These are phyloP conservation scores for Aspergillus ustus DNA, from an alignment of 2,329 filamentous ascomycete species.

Conservation along the genomic window DNA sequence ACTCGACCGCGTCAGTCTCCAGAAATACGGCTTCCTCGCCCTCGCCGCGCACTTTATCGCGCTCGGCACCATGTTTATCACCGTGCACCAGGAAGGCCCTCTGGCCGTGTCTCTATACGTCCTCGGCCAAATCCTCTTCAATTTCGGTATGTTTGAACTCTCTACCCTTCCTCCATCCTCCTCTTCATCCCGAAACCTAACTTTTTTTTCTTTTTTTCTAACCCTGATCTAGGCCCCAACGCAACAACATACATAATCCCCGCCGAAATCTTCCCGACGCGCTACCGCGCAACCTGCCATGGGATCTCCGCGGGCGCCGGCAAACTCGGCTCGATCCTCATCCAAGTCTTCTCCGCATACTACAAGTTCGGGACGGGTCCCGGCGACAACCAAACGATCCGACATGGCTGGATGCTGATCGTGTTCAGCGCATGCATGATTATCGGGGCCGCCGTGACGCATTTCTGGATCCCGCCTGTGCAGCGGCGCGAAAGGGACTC, in stretches of 20 bases:
- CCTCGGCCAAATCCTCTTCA: slow-evolving; percentile 53
- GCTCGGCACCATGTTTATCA: slow-evolving; percentile 49
- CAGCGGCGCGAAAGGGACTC: slow-evolving; percentile 34
- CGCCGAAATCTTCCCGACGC: slow-evolving; percentile 62
- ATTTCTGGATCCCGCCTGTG: slow-evolving; percentile 47
- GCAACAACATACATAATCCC: slow-evolving; percentile 54
- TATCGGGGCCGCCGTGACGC: slow-evolving; percentile 45
- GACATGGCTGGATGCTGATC: slow-evolving; percentile 46
- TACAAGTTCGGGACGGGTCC: slow-evolving; percentile 44
- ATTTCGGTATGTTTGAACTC: slow-evolving; percentile 47
- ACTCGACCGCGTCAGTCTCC: slow-evolving; percentile 48
- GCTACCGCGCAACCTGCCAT: slow-evolving; percentile 59
- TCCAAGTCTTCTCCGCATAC: slow-evolving; percentile 47
- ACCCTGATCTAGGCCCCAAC: slow-evolving; percentile 36
- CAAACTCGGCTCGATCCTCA: slow-evolving; percentile 56
- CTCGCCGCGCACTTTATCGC: slow-evolving; percentile 50
- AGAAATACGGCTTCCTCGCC: slow-evolving; percentile 51
- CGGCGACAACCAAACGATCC: slow-evolving; percentile 37
- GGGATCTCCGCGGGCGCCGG: slow-evolving; percentile 59
- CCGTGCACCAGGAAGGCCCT: slow-evolving; percentile 40
- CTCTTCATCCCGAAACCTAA: background rate
- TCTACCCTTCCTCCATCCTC: background rate
- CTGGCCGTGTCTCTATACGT: slow-evolving; percentile 49
- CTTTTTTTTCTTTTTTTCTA: slow-evolving; percentile 6
- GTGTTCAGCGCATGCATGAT: slow-evolving; percentile 50